Evolutionary conservation across 2,329 filamentous ascomycete species (phyloP), one percentile per base, ranked within the genome.

Genomic region (Polychaeton citri): DNA sequence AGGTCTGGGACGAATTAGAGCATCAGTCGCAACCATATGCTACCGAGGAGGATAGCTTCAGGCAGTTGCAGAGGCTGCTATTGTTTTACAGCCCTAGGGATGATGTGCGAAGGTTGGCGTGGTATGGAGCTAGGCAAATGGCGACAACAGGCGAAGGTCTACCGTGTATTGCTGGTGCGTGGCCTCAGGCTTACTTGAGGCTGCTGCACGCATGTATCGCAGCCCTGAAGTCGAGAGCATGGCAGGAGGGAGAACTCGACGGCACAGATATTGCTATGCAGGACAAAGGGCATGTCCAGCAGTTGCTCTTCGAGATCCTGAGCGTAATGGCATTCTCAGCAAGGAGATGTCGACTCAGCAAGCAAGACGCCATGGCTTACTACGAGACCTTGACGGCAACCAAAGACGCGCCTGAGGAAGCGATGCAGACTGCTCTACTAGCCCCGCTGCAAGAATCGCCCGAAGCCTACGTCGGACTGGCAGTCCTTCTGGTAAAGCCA

Each of bases 1-100:
- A 58, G 34, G 58, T 70, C 28, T 83, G 84, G 62, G 81, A 87
- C 57, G 51, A 61, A 6, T 52, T 72, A 48, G 41, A 58, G 60
- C 42, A 51, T 15, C 18, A 44, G 3, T 19, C 38, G 4, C 26
- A 59, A 39, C 49, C 63, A 13, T 67, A 66, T 42, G 38, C 33
- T 20, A 55, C 56, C 8, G 54, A 58, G 34, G 55, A 54, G 5
- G 56, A 62, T 16, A 58, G 61, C 15, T 45, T 64, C 20, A 42
- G 40, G 30, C 61, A 66, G 42, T 44, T 68, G 24, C 54, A 59
- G 31, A 51, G 58, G 10, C 49, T 70, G 34, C 49, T 68, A 28
- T 53, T 59, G 15, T 69, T 69, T 48, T 59, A 57, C 33, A 55
- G 52, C 4, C 50, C 56, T 5, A 49, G 47, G 19, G 52, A 50